Base-by-base conservation (phyloP, 176 grass and related monocot species). In the Pharus latifolius region DNA sequence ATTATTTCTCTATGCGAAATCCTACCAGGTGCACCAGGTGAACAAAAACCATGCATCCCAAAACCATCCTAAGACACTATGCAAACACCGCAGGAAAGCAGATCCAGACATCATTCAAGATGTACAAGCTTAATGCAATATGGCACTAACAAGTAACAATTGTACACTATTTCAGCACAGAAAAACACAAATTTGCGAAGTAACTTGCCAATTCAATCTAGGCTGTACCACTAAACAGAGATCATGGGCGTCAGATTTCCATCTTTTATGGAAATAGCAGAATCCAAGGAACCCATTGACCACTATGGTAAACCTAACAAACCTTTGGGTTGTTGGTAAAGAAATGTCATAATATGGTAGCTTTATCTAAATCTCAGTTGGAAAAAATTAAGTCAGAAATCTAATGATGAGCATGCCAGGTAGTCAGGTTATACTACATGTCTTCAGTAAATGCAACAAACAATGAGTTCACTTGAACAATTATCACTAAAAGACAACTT, bases 211-310 rank as follows among this genome's bases (percentile, higher is more conserved):
- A n/a, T n/a, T n/a, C n/a, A n/a, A n/a, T n/a, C n/a, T n/a, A n/a
- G n/a, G n/a, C n/a, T n/a, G n/a, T n/a, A n/a, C n/a, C n/a, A n/a
- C n/a, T n/a, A n/a, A n/a, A n/a, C n/a, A n/a, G n/a, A n/a, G 51
- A 49, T 43, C 43, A 27, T 72, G 14, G n/a, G 31, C 74, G 75
- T 61, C 46, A 26, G 22, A 13, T 46, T 66, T 73, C 41, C 24
- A 42, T 56, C 35, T 60, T 69, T 20, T 24, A 24, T 72, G 43
- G 32, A 63, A 76, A 63, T 84, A 31, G 12, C 20, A 43, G 37
- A 72, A 49, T 65, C 52, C 12, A 43, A 72, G 15, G 7, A 52
- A 67, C 46, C 26, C 7, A 84, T 44, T 51, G 35, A 61, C 44
- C 19, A 1, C 10, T 82, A 58, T 72, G 19, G 59, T 19, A 1